These are phyloP conservation scores for Berberis vulgaris DNA, from an alignment of 164 flowering plant genomes.

Conservation along the genomic window DNA sequence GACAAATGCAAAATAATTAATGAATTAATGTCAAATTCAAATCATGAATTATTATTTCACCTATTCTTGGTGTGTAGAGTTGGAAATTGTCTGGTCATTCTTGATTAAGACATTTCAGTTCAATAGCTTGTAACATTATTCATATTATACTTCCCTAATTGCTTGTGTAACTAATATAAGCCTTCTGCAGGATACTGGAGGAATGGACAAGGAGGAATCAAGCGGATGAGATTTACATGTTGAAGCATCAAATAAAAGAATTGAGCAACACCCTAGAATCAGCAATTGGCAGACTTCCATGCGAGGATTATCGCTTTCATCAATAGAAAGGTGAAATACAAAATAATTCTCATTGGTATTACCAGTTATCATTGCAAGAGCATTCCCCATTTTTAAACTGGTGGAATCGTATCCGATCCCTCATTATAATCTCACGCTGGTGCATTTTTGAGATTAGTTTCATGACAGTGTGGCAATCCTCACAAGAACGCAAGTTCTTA, in stretches of 20 bases:
- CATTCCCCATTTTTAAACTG: constrained; percentile 33
- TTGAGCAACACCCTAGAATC: constrained; percentile 18
- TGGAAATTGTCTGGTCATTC: no score
- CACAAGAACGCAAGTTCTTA: constrained; percentile 37
- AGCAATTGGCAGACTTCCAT: constrained; percentile 16
- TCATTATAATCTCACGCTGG: constrained; percentile 22
- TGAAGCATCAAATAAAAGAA: constrained; percentile 16
- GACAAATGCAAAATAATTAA: no score
- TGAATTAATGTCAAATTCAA: no score
- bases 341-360: not conserved
- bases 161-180: not conserved
- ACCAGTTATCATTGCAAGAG: constrained; percentile 41
- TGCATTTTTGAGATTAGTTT: constrained; percentile 30
- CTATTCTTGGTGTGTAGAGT: no score
- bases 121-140: not conserved
- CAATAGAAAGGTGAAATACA: constrained; percentile 12
- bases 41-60: no score
- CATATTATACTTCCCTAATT: not conserved
- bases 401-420: constrained; percentile 39
- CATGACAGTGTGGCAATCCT: constrained; percentile 33
- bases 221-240: constrained; percentile 26
- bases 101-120: not conserved
- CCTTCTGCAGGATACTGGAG: constrained; percentile 19
- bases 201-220: constrained; percentile 24
- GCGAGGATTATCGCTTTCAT: constrained; percentile 23